phyloP scores from a whole-genome alignment of 2,329 filamentous ascomycete genomes.

The Juglanconis oblonga region DNA sequence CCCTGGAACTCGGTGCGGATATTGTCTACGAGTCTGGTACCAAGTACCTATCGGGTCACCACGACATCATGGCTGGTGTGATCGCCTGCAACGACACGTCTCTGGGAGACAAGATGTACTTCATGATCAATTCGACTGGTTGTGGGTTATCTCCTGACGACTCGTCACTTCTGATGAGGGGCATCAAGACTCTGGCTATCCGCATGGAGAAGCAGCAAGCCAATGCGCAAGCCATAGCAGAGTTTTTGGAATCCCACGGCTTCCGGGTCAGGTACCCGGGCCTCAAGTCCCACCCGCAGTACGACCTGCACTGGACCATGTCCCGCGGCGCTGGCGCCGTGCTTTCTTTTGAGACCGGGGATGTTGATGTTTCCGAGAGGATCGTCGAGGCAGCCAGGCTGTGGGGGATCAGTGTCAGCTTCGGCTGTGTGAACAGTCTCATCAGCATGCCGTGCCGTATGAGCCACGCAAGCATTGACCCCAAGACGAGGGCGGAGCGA shows the following conservation, averaged over 20 bases:
- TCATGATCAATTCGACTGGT: slow-evolving; percentile 94
- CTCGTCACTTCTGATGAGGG: slow-evolving; percentile 90
- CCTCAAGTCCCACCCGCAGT: slow-evolving; percentile 91
- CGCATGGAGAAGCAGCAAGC: slow-evolving; percentile 98
- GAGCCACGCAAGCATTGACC: slow-evolving; percentile 98
- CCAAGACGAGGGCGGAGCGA: slow-evolving; percentile 83
- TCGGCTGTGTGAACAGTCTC: slow-evolving; percentile 95
- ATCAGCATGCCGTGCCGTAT: slow-evolving; percentile 99
- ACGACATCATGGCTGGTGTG: slow-evolving; percentile 98
- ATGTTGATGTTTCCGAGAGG: slow-evolving; percentile 76
- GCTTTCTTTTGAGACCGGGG: slow-evolving; percentile 92
- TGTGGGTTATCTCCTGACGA: slow-evolving; percentile 94
- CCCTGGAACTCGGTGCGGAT: slow-evolving; percentile 89
- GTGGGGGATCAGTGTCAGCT: slow-evolving; percentile 95
- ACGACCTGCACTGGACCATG: slow-evolving; percentile 94
- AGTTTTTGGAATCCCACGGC: slow-evolving; percentile 85
- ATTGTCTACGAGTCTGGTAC: slow-evolving; percentile 97
- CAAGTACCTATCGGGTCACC: slow-evolving; percentile 95
- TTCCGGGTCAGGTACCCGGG: slow-evolving; percentile 96
- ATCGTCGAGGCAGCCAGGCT: slow-evolving; percentile 91
- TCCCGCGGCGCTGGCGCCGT: slow-evolving; percentile 92
- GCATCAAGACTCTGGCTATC: slow-evolving; percentile 93
- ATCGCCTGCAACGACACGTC: slow-evolving; percentile 82
- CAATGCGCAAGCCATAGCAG: slow-evolving; percentile 86
- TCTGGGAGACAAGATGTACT: slow-evolving; percentile 87